Evolutionary conservation across 1,284 basidiomycete genomes (phyloP).

Genomic region (Retiboletus flavoniger): DNA sequence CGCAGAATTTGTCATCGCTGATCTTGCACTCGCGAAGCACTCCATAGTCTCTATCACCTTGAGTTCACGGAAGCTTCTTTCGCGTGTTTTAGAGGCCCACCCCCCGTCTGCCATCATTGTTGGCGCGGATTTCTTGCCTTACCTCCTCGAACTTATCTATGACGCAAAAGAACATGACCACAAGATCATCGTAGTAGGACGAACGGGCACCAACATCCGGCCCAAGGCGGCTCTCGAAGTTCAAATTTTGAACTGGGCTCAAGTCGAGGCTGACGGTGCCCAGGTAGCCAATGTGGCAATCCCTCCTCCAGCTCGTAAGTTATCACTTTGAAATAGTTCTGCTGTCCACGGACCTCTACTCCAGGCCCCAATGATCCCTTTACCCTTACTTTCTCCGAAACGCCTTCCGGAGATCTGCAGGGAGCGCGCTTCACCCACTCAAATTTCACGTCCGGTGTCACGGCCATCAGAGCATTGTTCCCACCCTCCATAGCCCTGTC

Average conservation of each 20-base stretch:
- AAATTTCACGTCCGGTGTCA: conserved; percentile 77
- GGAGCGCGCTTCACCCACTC: conserved; percentile 71
- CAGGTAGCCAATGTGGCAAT: conserved; percentile 25
- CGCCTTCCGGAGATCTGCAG: conserved; percentile 50
- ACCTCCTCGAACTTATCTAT: conserved; percentile 65
- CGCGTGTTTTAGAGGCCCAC: conserved; percentile 59
- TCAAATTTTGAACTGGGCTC: conserved; percentile 58
- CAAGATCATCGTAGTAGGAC: conserved; percentile 67
- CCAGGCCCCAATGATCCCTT: conserved; percentile 62
- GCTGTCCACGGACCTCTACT: conserved; percentile 1
- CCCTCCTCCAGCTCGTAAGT: conserved; percentile 25
- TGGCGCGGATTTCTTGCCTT: conserved; percentile 58
- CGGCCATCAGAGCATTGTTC: conserved; percentile 63
- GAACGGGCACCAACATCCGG: conserved; percentile 42
- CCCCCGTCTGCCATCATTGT: conserved; percentile 69
- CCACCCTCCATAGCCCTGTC: conserved; percentile 62
- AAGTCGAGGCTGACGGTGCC: conserved; percentile 63
- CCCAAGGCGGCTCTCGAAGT: conserved; percentile 48
- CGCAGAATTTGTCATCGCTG: conserved; percentile 72
- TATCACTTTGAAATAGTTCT: neutral
- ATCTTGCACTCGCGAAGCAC: conserved; percentile 70
- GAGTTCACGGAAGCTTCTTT: conserved; percentile 54
- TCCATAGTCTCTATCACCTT: conserved; percentile 72
- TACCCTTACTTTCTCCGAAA: conserved; percentile 63
- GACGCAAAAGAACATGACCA: conserved; percentile 54